Base-by-base conservation (phyloP, 225 moss, liverwort and hornwort genomes). In the Polytrichum formosum region DNA sequence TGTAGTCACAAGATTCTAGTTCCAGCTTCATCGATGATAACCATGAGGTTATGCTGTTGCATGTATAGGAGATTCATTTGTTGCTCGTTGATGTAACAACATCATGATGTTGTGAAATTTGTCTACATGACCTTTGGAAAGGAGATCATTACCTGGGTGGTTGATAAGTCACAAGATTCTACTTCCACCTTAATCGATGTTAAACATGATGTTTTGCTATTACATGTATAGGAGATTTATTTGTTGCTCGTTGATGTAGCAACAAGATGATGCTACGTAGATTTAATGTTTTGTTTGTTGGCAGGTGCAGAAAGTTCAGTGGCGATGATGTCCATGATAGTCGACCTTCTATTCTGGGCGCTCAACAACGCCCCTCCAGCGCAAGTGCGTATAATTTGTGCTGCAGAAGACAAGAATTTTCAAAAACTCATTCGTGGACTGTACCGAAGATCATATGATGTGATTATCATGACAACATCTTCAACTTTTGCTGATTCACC, bases 261-360 rank as follows among this genome's bases (percentile, higher is more conserved):
- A 58, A 23, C 20, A 6, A 21, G 13, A 7, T 56, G 19, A 56
- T 20, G 33, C 1, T 5, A 21, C 22, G 21, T 5, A 56, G 6
- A 18, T 56, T 29, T 18, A 58, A 58, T 23, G 58, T 6, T 58
- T 9, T 58, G 21, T 58, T 6, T 46, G 46, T 27, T 68, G 28
- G 73, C 59, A 78, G 78, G 78, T 13, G 46, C 54, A 26, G 73
- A 73, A 31, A 63, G 64, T n/a, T 69, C 73, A 9, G 25, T 69
- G 54, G 58, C 68, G 23, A 72, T 77, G 55, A 77, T 72, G 63
- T 72, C 77, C 55, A 68, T 77, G 77, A 77, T 77, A 4, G 77
- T 77, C 63, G 77, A 77, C 68, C 72, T 77, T n/a, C 77, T 77
- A 61, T 77, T 77, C 5, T 77, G 77, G 77, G 77, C 72, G 55